Evolutionary conservation across 441 rosid species (phyloP).

Genomic region (Adansonia grandidieri): DNA sequence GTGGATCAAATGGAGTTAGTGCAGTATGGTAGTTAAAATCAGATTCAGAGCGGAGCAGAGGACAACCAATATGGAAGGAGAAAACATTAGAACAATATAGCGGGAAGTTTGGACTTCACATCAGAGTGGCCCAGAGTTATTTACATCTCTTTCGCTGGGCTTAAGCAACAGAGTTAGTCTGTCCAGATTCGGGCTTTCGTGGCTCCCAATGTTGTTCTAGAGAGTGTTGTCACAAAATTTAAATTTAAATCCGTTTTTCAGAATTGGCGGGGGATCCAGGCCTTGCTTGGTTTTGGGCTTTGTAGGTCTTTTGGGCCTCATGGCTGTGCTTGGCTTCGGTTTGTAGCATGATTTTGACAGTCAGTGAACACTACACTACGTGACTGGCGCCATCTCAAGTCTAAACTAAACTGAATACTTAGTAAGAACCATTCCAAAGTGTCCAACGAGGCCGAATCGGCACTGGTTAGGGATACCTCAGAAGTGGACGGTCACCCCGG

Average conservation of each 20-base stretch:
- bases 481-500: conserved; percentile 3
- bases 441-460: conserved; percentile 35
- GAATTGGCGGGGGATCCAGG: too few species aligned
- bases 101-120: not conserved
- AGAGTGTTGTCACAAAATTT: too few species aligned
- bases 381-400: not conserved
- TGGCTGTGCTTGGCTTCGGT: not conserved
- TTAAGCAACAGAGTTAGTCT: too few species aligned
- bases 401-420: not conserved
- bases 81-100: too few species aligned
- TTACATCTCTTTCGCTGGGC: too few species aligned
- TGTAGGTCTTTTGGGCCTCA: not conserved
- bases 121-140: conserved; percentile 10
- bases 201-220: too few species aligned
- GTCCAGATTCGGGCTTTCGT: too few species aligned
- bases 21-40: too few species aligned
- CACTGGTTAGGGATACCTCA: not conserved
- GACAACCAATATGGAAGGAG: not conserved
- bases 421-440: conserved; percentile 34
- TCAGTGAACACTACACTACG: too few species aligned
- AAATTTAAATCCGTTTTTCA: too few species aligned
- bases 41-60: too few species aligned
- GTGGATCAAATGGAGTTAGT: conserved; percentile 47
- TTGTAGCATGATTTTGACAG: too few species aligned
- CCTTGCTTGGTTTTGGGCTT: not conserved